Base-by-base conservation (phyloP, 495 filamentous ascomycete species). In the Bacidia rubella region DNA sequence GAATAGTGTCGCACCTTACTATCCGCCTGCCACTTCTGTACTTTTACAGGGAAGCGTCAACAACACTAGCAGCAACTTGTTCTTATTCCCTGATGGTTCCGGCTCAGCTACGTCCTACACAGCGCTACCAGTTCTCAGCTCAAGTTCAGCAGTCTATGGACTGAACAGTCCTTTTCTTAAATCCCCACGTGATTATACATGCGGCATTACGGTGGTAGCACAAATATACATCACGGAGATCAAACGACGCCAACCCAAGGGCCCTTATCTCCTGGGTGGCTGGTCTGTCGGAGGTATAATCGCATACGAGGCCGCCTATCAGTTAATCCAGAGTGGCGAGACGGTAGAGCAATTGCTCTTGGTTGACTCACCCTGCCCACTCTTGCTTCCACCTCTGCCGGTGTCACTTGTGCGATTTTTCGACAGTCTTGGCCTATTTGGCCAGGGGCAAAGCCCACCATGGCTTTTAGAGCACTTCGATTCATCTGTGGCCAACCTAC, bases 31-130 rank as follows among this genome's bases (percentile, higher is more conserved):
- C 65, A 80, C 46, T 57, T 83, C 54, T 54, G 78, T 66, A 1
- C 77, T 79, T 26, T 68, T 77, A 2, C 69, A 73, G 43, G 70
- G 73, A n/a, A 68, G 63, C 38, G 66, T 76, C n/a, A 76, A 73
- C 57, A 77, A 68, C 7, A 70, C 77, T 20, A 73, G 65, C n/a
- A 78, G 76, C 62, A 79, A 72, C 35, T 68, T 93, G 12, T 82
- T 86, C 66, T 75, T 90, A 54, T 68, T 90, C 41, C 86, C 87
- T 19, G 87, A 90, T 58, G 87, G 87, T 22, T 79, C 78, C 48
- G 87, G 87, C 23, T 81, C 79, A 19, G 75, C 81, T 3, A 75
- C 75, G 17, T 80, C 78, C 1, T 87, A 86, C 66, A 70, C 70
- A 0, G 66, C 70, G 40, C 70, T 86, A 11, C 67, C 72, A 12